phyloP scores from a whole-genome alignment of 129 eudicot species.

The Rutidosis leptorrhynchoides region DNA sequence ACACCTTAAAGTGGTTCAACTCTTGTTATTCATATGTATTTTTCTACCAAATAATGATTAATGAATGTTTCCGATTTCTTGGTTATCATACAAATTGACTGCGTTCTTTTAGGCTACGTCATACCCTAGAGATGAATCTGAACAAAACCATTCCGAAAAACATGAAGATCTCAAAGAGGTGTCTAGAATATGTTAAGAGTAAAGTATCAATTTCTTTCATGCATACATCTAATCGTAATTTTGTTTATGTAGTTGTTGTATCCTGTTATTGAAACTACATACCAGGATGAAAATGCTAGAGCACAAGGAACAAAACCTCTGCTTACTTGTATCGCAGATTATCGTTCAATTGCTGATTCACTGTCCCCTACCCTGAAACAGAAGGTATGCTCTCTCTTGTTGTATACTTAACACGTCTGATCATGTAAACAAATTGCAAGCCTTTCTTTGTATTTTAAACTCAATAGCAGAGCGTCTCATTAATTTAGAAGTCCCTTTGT shows the following conservation, averaged over 20 bases:
- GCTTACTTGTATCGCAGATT: slow-evolving; percentile 43
- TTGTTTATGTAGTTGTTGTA: slow-evolving; percentile 50
- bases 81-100: slow-evolving; percentile 4
- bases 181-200: background rate
- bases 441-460: background rate
- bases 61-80: background rate
- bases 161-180: slow-evolving; percentile 62
- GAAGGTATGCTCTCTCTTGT: slow-evolving; percentile 38
- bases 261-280: slow-evolving; percentile 40
- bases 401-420: background rate
- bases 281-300: slow-evolving; percentile 62
- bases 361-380: slow-evolving; percentile 46
- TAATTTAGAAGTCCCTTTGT: too few relatives aligned
- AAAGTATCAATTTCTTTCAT: background rate
- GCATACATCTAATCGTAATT: slow-evolving; percentile 5
- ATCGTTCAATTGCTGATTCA: slow-evolving; percentile 45
- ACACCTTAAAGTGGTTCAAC: background rate
- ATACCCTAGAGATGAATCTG: slow-evolving; percentile 79
- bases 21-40: background rate
- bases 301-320: slow-evolving; percentile 46
- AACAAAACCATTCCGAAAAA: slow-evolving; percentile 54
- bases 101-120: slow-evolving; percentile 49
- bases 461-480: too few relatives aligned
- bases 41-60: background rate
- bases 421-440: background rate